Evolutionary conservation across 108 stramenopile species (phyloP), one percentile per base, ranked within the genome.

Genomic region (Fistulifera pelliculosa): DNA sequence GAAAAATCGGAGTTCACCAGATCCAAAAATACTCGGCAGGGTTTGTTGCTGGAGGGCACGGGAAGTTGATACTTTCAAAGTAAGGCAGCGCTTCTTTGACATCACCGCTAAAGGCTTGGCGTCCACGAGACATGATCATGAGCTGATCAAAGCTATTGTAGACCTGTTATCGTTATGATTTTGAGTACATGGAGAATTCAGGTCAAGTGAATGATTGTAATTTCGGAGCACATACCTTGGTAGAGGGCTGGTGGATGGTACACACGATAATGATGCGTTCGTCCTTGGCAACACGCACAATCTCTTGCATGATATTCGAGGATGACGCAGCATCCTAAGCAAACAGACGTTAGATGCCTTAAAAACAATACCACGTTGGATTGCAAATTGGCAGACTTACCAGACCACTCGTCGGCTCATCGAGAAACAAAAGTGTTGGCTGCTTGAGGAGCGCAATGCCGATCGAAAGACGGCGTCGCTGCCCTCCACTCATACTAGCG

Each of bases 371-470:
- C 14, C 14, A 14, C 12, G 10, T 10, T 13, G 40, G 11, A 21
- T 21, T 5, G 5, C 21, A 5, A 8, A 21, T 17, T 11, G 44
- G 44, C 17, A 45, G 17, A 17, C 21, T 2, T 21, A 45, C 54
- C 44, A 64, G 22, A 27, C 54, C 63, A 67, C 85, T 90, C 15
- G 89, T 95, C 4, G 91, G 90, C 56, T 97, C 96, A 60, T 97
- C 96, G 45, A 97, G 71, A 47, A 96, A 81, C 17, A 94, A 66
- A 50, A 93, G 58, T 7, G 84, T 80, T 6, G 94, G 96, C 59
- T 91, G 77, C 56, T 95, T 86, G 61, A 97, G 89, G 23, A 97
- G 67, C 7, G 94, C 94, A 27, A 73, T 52, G 17, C 75, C 80
- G 15, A 81, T 38, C 19, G 69, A 71, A 19, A 69, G 28, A 27